A percentile compares a stretch with the other conserved stretches of the same genome.
phyloP scores from a whole-genome alignment of 148 eudicot genomes.

The Rheum nobile region DNA sequence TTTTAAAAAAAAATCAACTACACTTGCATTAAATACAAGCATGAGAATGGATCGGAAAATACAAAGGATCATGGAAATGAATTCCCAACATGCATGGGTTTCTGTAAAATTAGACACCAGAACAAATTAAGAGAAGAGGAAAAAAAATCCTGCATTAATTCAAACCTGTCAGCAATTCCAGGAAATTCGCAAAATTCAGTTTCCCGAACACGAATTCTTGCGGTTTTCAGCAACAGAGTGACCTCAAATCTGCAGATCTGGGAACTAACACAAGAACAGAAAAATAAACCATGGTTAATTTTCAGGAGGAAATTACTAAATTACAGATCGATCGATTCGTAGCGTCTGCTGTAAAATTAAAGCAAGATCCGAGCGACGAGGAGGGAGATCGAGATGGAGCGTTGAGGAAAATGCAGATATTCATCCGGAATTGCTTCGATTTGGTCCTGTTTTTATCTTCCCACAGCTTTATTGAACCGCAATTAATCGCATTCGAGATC shows the following conservation, averaged over 20 bases:
- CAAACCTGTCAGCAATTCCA: constrained; percentile 8
- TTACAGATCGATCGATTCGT: neutral
- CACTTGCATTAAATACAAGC: constrained; percentile 3
- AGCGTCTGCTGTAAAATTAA: neutral
- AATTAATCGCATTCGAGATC: neutral
- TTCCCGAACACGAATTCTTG: neutral
- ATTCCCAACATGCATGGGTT: constrained; percentile 3
- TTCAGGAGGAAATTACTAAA: neutral
- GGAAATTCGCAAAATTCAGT: neutral
- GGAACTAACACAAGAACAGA: neutral
- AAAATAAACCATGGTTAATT: neutral
- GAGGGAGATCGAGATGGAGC: neutral
- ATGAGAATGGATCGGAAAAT: neutral
- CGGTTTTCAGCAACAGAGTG: neutral
- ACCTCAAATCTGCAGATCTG: constrained; percentile 8
- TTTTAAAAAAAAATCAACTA: neutral
- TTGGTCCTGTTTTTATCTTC: constrained; percentile 46
- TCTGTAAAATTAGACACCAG: neutral
- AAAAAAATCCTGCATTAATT: neutral
- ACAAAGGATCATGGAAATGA: neutral
- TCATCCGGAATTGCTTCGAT: neutral
- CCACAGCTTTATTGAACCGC: constrained; percentile 90
- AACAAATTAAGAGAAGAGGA: neutral
- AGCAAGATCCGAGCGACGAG: neutral
- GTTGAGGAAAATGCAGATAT: neutral